Evolutionary conservation across 257 asterid species (phyloP).

Genomic region (Gardenia jasminoides): DNA sequence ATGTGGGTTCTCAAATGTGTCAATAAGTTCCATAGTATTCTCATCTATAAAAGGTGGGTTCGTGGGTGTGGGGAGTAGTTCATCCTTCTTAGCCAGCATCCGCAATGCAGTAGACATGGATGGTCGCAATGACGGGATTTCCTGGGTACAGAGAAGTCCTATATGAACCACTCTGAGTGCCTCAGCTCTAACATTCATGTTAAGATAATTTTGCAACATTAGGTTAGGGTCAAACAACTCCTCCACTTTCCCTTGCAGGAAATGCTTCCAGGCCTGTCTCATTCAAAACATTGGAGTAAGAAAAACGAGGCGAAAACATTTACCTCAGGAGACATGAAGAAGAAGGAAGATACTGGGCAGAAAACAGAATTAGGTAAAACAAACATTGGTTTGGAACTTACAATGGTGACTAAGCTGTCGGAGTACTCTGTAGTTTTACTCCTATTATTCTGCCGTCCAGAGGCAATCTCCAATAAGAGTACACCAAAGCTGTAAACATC

Average conservation of each 20-base stretch:
- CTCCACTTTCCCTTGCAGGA: slow-evolving; percentile 27
- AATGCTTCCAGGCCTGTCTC: slow-evolving; percentile 42
- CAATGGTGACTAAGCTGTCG: slow-evolving; percentile 30
- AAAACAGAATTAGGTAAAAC: background rate
- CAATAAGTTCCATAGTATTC: slow-evolving; percentile 36
- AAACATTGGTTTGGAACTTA: slow-evolving; percentile 11
- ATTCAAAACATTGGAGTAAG: background rate
- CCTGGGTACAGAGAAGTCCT: slow-evolving; percentile 42
- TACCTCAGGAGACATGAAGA: background rate
- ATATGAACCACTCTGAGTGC: slow-evolving; percentile 31
- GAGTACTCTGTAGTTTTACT: slow-evolving; percentile 29
- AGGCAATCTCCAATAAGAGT: slow-evolving; percentile 34
- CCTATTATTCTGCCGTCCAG: slow-evolving; percentile 36
- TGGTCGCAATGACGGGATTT: slow-evolving; percentile 31
- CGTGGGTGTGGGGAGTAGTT: slow-evolving; percentile 31
- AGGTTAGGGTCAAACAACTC: slow-evolving; percentile 43
- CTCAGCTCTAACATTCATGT: slow-evolving; percentile 23
- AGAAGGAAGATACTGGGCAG: background rate
- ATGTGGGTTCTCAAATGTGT: slow-evolving; percentile 18
- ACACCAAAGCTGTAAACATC: slow-evolving; percentile 49
- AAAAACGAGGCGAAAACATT: too few relatives aligned
- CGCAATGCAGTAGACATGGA: slow-evolving; percentile 32
- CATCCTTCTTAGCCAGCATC: slow-evolving; percentile 36
- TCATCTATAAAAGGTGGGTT: slow-evolving; percentile 43
- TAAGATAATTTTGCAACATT: slow-evolving; percentile 31